Conservation (phyloP, 768 basidiomycete species). For the Tylopilus plumbeoviolaceoides region DNA sequence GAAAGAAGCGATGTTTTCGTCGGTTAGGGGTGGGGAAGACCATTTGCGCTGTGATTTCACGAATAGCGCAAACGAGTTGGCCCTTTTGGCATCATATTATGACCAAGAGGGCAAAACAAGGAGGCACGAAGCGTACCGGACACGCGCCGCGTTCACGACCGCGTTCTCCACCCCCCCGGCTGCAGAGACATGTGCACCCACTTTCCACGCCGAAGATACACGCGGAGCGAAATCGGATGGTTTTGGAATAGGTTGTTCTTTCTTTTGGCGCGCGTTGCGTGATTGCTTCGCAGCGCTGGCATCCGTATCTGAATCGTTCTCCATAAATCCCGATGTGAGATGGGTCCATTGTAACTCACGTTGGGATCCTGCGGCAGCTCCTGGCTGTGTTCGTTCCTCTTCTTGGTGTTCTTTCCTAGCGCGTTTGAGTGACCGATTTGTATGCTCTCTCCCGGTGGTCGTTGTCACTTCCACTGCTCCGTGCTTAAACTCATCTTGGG, state of each 20-base stretch:
- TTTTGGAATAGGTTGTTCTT: constrained; percentile 3
- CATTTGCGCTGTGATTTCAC: constrained; percentile 84
- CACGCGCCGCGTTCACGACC: constrained; percentile 61
- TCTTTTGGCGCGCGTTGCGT: constrained; percentile 12
- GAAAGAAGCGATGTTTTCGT: constrained; percentile 52
- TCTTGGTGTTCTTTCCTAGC: constrained; percentile 1
- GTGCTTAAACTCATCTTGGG: background rate
- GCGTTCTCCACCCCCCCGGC: constrained; percentile 78
- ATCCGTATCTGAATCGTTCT: background rate
- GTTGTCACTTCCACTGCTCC: background rate
- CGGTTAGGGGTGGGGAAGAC: constrained; percentile 57
- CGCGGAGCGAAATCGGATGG: constrained; percentile 31
- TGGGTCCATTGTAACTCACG: constrained; percentile 9
- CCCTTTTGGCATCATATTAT: constrained; percentile 37
- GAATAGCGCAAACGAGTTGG: constrained; percentile 82
- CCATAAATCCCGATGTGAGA: background rate
- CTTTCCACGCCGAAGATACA: constrained; percentile 49
- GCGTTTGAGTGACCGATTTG: constrained; percentile 16
- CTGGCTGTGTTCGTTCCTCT: background rate
- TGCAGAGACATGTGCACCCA: constrained; percentile 83
- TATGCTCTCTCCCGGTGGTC: background rate
- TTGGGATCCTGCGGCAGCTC: background rate
- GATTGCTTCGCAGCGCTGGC: background rate
- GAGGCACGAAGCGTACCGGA: constrained; percentile 45
- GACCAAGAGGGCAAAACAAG: background rate